Conservation (phyloP, 345 rosid genomes). For the Psidium friedrichsthalianum region DNA sequence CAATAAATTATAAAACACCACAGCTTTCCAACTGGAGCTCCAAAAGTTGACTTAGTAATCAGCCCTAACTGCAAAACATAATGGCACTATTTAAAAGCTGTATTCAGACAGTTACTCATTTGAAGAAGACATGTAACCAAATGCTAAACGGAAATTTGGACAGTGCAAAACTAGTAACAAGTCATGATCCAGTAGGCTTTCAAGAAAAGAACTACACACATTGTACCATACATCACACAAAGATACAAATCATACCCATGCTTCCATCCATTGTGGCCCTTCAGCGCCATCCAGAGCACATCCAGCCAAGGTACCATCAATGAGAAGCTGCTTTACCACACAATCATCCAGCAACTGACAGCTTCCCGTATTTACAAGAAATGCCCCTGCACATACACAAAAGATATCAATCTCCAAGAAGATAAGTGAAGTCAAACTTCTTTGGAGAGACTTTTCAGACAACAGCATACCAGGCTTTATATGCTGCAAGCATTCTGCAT, state of each 20-base stretch:
- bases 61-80: not conserved
- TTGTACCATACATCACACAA: not conserved
- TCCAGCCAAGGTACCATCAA: slow-evolving; percentile 94
- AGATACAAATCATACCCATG: slow-evolving; percentile 65
- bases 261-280: slow-evolving; percentile 99
- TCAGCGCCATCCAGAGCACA: slow-evolving; percentile 98
- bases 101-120: not conserved
- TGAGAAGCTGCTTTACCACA: slow-evolving; percentile 80
- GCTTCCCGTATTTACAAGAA: slow-evolving; percentile 95
- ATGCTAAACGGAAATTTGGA: not conserved
- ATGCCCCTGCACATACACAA: slow-evolving; percentile 52
- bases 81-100: not conserved
- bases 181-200: not conserved
- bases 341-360: slow-evolving; percentile 93
- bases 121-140: not conserved
- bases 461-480: slow-evolving; percentile 68
- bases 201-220: not conserved
- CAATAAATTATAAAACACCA: not conserved
- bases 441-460: not conserved
- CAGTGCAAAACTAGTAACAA: not conserved
- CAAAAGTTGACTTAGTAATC: not conserved
- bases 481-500: slow-evolving; percentile 94
- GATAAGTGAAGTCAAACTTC: slow-evolving; percentile 1
- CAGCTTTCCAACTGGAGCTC: not conserved
- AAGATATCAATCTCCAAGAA: not conserved